Conservation (phyloP, 202 grass and related monocot genomes). For the Eragrostis tef region DNA sequence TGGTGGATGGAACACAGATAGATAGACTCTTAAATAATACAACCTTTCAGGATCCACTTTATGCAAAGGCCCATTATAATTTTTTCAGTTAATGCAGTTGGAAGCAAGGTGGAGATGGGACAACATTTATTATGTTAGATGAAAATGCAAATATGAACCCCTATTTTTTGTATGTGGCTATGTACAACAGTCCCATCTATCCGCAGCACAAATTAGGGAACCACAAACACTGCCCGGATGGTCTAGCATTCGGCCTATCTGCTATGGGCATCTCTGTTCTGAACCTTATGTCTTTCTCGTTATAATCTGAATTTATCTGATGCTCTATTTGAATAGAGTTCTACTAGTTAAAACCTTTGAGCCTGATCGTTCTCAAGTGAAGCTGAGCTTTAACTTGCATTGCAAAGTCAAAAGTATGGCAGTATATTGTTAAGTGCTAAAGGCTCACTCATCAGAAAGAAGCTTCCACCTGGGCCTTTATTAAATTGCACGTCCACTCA, state of each 20-base stretch:
- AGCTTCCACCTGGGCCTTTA: neutral
- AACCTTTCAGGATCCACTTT: neutral
- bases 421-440: slow-evolving; percentile 6
- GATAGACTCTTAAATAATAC: neutral
- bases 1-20: neutral
- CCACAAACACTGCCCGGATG: neutral
- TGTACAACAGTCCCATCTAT: neutral
- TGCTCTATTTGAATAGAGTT: slow-evolving; percentile 21
- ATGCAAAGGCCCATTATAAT: neutral
- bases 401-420: neutral
- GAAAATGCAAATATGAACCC: neutral
- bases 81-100: neutral
- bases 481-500: neutral
- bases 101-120: neutral
- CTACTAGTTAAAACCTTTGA: slow-evolving; percentile 9
- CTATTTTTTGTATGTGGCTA: neutral
- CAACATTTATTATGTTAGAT: neutral
- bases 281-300: neutral
- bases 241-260: neutral
- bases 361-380: neutral
- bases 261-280: slow-evolving; percentile 9
- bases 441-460: neutral
- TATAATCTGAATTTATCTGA: slow-evolving; percentile 11
- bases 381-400: neutral
- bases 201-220: slow-evolving; percentile 22